Evolutionary conservation across 1,284 basidiomycete species (phyloP), one percentile per base, ranked within the genome.

Genomic region (Athelia psychrophila): DNA sequence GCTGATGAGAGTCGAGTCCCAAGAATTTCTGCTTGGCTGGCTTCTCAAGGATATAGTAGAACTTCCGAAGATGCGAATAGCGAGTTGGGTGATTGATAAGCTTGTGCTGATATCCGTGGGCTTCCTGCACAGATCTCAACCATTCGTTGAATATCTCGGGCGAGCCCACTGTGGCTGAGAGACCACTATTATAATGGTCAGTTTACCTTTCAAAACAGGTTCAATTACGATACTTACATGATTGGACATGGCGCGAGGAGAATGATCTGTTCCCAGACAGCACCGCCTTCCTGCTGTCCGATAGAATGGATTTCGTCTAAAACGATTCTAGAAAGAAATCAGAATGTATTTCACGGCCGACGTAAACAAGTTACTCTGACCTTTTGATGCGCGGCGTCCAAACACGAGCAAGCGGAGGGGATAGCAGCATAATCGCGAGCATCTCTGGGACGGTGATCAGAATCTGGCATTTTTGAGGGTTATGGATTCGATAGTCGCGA

Each of bases 251-350:
- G 81, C 2, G 83, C 79, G 6, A 86, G 67, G 3, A 87, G 64
- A 8, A 86, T 68, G 20, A 86, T 81, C 58, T 86, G 83, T 58
- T 88, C 85, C 86, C 86, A 88, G 3, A 86, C 80, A 0, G 81
- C 72, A 1, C 84, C 84, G 2, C 80, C 83, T 57, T 84, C 80
- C 56, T 84, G 76, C 50, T 86, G 82, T 2, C 85, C 85, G 42
- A 89, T 85, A 2, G 79, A 77, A 61, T 88, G 86, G 42, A 88
- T 86, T 62, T 88, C 86, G 53, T 88, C 86, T 9, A 88, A 69
- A 47, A 88, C 80, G 51, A 88, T 83, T n/a, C 83, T 84, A 52
- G 32, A 13, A 51, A 44, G n/a, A 30, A 5, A 6, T 30, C 13
- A 30, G 13, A 30, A 30, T 30, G 27, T 30, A 30, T 30, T 6